These are phyloP conservation scores for Phytophthora nicotianae DNA, from an alignment of 352 stramenopile species.

Conservation along the genomic window DNA sequence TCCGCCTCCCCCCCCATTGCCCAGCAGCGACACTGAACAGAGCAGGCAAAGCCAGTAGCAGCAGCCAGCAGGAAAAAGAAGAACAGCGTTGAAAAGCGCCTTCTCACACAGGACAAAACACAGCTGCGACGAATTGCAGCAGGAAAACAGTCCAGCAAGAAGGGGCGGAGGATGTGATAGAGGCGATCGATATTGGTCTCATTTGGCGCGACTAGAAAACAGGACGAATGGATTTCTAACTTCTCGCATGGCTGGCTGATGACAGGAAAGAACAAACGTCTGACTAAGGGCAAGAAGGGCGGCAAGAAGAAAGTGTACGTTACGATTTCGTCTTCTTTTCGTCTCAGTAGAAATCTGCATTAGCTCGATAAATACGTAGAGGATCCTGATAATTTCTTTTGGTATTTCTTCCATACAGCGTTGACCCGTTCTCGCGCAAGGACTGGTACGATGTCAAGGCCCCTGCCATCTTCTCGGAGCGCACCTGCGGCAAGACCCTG, in stretches of 20 bases:
- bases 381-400: conserved; percentile 18
- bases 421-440: conserved; percentile 99
- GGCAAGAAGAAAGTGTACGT: conserved; percentile 93
- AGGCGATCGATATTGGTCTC: conserved; percentile 1
- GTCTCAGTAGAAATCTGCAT: too few species aligned
- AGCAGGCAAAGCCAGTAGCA: conserved; percentile 27
- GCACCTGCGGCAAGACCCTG: conserved; percentile 98
- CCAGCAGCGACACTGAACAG: conserved; percentile 17
- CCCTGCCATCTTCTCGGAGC: conserved; percentile 97
- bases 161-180: conserved; percentile 2
- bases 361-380: background rate
- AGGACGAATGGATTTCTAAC: conserved; percentile 25
- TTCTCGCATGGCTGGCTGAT: conserved; percentile 17
- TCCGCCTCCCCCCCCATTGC: background rate
- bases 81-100: conserved; percentile 17
- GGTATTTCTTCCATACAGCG: conserved; percentile 44
- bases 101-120: conserved; percentile 5
- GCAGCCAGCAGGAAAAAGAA: conserved; percentile 25
- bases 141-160: background rate
- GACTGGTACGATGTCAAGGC: conserved; percentile 98
- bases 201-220: background rate
- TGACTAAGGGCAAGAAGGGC: conserved; percentile 93
- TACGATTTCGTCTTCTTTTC: background rate
- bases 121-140: background rate
- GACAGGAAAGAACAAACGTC: conserved; percentile 91